These are phyloP conservation scores for Leishmania lainsoni DNA, from an alignment of 208 protist species.

Conservation along the genomic window DNA sequence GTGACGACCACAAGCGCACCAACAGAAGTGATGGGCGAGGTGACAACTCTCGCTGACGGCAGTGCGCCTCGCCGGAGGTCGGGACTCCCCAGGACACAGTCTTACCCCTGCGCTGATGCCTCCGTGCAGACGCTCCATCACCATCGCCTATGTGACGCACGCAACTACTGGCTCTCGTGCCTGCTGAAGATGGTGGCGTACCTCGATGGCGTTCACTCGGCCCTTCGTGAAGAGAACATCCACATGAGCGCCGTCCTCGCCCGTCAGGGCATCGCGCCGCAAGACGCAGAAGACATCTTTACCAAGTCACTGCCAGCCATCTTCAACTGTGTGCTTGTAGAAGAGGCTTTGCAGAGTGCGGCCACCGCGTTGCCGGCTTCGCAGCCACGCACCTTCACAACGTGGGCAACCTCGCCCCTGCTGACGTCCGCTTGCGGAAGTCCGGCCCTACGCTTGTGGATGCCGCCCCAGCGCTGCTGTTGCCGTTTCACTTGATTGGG, in stretches of 20 bases:
- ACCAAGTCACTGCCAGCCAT: slow-evolving; percentile 58
- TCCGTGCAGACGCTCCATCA: not conserved
- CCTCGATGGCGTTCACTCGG: slow-evolving; percentile 45
- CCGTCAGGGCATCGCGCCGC: slow-evolving; percentile 31
- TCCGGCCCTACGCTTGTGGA: slow-evolving; percentile 15
- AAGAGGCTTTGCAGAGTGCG: slow-evolving; percentile 39
- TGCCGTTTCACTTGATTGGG: slow-evolving; percentile 58
- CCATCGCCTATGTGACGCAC: slow-evolving; percentile 9
- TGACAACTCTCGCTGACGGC: not conserved
- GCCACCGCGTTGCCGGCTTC: not conserved
- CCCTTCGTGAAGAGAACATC: slow-evolving; percentile 60
- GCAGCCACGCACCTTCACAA: not conserved
- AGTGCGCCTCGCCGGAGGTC: not conserved
- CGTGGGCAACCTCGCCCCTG: not conserved
- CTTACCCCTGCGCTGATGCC: not conserved
- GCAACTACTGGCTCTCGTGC: slow-evolving; percentile 66
- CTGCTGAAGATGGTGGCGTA: slow-evolving; percentile 63
- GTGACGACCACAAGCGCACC: not conserved
- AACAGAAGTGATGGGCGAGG: not conserved
- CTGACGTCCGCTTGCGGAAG: not conserved
- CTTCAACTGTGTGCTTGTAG: slow-evolving; percentile 57
- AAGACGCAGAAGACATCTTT: slow-evolving; percentile 29
- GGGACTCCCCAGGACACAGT: not conserved
- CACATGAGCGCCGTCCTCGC: slow-evolving; percentile 52
- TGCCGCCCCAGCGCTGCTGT: slow-evolving; percentile 70